These are phyloP conservation scores for Corylus avellana DNA, from an alignment of 306 rosid genomes.

Conservation along the genomic window DNA sequence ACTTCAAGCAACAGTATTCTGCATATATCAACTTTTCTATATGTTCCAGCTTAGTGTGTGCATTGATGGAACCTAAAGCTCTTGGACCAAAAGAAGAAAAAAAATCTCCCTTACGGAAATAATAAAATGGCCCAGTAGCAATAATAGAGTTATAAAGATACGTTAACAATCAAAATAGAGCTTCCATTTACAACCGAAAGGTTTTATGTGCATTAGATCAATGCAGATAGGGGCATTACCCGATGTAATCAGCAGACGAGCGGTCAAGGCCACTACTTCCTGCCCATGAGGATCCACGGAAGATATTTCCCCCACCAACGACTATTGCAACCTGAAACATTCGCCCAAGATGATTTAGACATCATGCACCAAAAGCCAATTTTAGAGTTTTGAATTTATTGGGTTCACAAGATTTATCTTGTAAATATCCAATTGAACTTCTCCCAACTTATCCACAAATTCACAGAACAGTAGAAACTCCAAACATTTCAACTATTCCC, in stretches of 20 bases:
- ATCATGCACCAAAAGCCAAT: background rate
- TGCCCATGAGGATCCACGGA: slow-evolving; percentile 91
- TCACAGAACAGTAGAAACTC: background rate
- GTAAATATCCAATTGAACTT: slow-evolving; percentile 12
- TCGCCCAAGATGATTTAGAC: slow-evolving; percentile 23
- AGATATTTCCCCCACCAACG: slow-evolving; percentile 96
- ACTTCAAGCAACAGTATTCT: background rate
- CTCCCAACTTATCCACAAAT: background rate
- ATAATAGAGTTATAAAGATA: background rate
- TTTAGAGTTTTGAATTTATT: slow-evolving; percentile 1
- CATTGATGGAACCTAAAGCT: background rate
- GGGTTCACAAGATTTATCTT: slow-evolving; percentile 23
- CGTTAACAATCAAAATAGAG: background rate
- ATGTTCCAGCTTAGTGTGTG: background rate
- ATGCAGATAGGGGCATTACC: slow-evolving; percentile 49
- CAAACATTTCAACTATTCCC: background rate
- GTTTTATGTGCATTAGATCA: background rate
- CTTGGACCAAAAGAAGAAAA: background rate
- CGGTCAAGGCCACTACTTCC: slow-evolving; percentile 94
- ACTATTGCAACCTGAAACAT: slow-evolving; percentile 90
- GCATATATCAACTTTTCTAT: background rate
- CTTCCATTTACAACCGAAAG: background rate
- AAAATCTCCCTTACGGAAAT: background rate
- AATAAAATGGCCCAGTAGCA: background rate
- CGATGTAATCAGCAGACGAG: slow-evolving; percentile 94